phyloP scores from a whole-genome alignment of 176 grass and related monocot genomes.

The Rhynchospora breviuscula region DNA sequence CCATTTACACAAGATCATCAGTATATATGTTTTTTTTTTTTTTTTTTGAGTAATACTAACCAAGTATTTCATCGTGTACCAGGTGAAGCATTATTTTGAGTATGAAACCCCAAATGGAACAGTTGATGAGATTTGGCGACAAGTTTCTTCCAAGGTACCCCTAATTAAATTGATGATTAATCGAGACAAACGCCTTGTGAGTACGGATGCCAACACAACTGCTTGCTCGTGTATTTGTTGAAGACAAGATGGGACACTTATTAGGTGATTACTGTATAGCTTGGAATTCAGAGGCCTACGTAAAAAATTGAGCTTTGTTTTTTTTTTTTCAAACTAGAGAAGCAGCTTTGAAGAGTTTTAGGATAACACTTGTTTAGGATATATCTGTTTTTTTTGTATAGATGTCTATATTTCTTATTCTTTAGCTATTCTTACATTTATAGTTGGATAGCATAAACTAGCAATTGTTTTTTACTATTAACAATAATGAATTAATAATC shows the following conservation, averaged over 20 bases:
- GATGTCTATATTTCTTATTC: neutral
- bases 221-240: conserved; percentile 84
- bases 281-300: neutral
- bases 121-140: conserved; percentile 86
- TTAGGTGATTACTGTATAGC: conserved; percentile 14
- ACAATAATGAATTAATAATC: neutral
- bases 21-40: neutral
- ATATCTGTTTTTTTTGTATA: neutral
- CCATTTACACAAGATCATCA: neutral
- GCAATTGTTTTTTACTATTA: no score
- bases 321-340: neutral
- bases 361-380: conserved; percentile 9
- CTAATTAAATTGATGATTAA: conserved; percentile 82
- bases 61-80: neutral
- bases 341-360: neutral
- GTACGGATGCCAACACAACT: conserved; percentile 37
- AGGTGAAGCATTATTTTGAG: conserved; percentile 83
- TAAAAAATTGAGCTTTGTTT: neutral
- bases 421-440: neutral
- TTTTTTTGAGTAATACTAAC: conserved; percentile 11
- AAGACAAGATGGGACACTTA: conserved; percentile 26
- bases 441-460: neutral
- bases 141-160: conserved; percentile 75
- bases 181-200: conserved; percentile 63
- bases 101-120: conserved; percentile 79